phyloP scores from a whole-genome alignment of 495 filamentous ascomycete species.

The Lichina pygmaea region DNA sequence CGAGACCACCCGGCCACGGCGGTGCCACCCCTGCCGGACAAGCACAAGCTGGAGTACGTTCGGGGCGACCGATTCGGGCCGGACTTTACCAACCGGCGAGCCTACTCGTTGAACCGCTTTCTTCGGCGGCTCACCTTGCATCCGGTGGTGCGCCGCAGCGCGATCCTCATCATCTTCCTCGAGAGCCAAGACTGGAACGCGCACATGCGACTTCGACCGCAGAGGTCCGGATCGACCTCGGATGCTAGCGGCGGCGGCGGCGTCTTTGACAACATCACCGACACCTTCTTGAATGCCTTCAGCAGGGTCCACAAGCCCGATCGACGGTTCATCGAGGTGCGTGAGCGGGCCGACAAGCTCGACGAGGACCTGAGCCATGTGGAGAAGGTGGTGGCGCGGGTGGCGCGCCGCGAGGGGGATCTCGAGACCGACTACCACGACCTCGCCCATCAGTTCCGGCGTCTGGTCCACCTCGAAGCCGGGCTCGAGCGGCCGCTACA shows the following conservation, averaged over 20 bases:
- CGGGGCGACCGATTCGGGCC: conserved; percentile 81
- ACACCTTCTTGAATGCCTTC: conserved; percentile 94
- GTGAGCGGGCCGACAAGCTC: conserved; percentile 79
- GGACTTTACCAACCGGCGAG: conserved; percentile 78
- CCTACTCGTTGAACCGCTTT: conserved; percentile 79
- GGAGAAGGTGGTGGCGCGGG: conserved; percentile 74
- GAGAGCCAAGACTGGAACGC: conserved; percentile 90
- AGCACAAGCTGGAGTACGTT: conserved; percentile 97
- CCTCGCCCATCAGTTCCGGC: conserved; percentile 78
- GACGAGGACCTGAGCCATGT: conserved; percentile 85
- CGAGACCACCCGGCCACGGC: conserved; percentile 75
- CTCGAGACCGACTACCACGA: conserved; percentile 75
- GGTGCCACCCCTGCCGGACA: conserved; percentile 85
- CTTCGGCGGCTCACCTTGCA: conserved; percentile 67
- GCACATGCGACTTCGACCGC: conserved; percentile 55
- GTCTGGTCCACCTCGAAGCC: conserved; percentile 68
- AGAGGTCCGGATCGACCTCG: conserved; percentile 26
- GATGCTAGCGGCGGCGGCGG: conserved; percentile 27
- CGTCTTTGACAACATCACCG: conserved; percentile 79
- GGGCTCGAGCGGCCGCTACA: conserved; percentile 57
- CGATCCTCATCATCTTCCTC: conserved; percentile 64
- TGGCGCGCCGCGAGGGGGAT: conserved; percentile 68
- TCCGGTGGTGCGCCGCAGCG: conserved; percentile 62
- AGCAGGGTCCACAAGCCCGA: conserved; percentile 90
- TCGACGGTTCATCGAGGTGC: conserved; percentile 77